Percentiles rank a stretch among this genome's conserved stretches.
Evolutionary conservation across 805 yeast genomes (phyloP).

Genomic region (Lipomyces sp.): DNA sequence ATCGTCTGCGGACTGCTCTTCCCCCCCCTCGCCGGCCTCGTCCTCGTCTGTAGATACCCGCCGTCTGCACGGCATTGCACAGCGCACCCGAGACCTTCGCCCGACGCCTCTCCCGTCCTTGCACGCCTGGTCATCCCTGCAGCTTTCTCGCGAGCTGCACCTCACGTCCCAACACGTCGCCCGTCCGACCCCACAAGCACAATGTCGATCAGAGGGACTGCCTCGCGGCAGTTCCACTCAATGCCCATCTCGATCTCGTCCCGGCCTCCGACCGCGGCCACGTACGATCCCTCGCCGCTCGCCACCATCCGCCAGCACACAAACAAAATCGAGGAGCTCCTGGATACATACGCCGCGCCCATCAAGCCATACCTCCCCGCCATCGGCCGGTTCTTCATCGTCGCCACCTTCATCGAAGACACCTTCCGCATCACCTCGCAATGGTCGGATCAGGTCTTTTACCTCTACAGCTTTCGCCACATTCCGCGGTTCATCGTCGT

Average conservation of each 20-base stretch:
- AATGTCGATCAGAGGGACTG: constrained; percentile 29
- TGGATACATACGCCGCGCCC: constrained; percentile 28
- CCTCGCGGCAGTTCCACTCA: constrained; percentile 29
- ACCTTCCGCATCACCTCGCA: constrained; percentile 76
- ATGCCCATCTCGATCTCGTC: constrained; percentile 28
- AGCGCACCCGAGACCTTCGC: too few species aligned
- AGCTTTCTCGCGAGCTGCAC: too few species aligned
- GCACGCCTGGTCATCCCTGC: too few species aligned
- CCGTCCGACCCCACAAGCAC: background rate
- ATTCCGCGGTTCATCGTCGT: constrained; percentile 73
- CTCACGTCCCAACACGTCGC: too few species aligned
- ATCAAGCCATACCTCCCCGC: constrained; percentile 57
- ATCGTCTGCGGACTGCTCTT: too few species aligned
- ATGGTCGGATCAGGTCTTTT: constrained; percentile 88
- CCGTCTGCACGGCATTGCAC: too few species aligned
- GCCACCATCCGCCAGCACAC: constrained; percentile 26
- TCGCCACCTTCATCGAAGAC: constrained; percentile 91
- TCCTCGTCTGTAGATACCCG: too few species aligned
- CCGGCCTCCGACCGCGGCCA: constrained; percentile 20
- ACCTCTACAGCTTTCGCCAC: constrained; percentile 73
- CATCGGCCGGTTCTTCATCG: constrained; percentile 84
- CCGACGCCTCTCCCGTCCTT: too few species aligned
- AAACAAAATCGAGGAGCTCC: constrained; percentile 20
- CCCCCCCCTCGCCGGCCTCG: too few species aligned
- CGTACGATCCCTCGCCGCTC: constrained; percentile 28